These are phyloP conservation scores for Sclerotinia subarctica DNA, from an alignment of 2,329 filamentous ascomycete genomes.

Conservation along the genomic window DNA sequence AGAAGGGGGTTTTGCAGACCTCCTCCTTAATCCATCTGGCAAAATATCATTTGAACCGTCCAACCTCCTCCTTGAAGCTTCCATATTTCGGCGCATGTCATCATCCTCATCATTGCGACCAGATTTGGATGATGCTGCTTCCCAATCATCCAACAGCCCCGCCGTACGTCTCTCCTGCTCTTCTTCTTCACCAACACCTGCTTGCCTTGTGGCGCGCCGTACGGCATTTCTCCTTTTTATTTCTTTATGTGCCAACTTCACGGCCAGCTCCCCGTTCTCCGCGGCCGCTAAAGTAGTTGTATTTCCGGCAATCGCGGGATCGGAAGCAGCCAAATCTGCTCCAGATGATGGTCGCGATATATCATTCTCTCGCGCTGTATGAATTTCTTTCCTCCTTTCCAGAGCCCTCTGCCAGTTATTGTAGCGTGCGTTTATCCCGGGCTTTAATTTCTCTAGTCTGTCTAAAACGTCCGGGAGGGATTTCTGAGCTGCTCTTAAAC, in stretches of 20 bases:
- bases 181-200: constrained; percentile 55
- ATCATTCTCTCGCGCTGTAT: constrained; percentile 18
- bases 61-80: constrained; percentile 47
- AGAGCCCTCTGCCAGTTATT: constrained; percentile 61
- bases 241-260: constrained; percentile 72
- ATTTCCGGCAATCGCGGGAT: constrained; percentile 59
- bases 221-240: constrained; percentile 63
- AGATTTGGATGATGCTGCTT: constrained; percentile 43
- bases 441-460: constrained; percentile 73
- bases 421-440: constrained; percentile 68
- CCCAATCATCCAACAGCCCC: constrained; percentile 53
- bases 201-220: constrained; percentile 54
- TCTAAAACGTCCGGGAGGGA: constrained; percentile 54
- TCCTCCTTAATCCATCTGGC: constrained; percentile 29
- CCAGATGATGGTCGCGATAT: constrained; percentile 21
- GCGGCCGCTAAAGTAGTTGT: constrained; percentile 64
- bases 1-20: constrained; percentile 32
- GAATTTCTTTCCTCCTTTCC: constrained; percentile 40
- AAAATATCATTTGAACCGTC: constrained; percentile 35
- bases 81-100: constrained; percentile 51
- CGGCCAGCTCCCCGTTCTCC: constrained; percentile 71
- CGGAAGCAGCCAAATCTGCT: constrained; percentile 46
- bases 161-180: constrained; percentile 53
- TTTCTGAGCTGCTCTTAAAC: constrained; percentile 55
- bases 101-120: constrained; percentile 38